These are phyloP conservation scores for Pythium rishiriense DNA, from an alignment of 352 stramenopile genomes.

Conservation along the genomic window DNA sequence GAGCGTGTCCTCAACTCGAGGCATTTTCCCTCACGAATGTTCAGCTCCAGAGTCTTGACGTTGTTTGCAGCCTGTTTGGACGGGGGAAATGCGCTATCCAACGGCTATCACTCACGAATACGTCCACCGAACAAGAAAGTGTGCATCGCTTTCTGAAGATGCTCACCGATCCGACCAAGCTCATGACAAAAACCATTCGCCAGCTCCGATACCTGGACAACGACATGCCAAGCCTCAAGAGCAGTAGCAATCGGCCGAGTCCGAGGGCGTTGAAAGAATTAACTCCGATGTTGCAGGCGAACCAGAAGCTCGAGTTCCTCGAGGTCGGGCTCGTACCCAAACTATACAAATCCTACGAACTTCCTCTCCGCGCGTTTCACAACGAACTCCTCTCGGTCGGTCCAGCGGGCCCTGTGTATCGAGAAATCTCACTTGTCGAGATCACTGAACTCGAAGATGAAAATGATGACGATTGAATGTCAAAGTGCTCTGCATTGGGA, in stretches of 20 bases:
- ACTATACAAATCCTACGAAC: conserved; percentile 4
- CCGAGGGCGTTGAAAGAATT: background rate
- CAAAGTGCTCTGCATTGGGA: too few relatives aligned
- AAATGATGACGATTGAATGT: background rate
- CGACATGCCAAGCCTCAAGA: background rate
- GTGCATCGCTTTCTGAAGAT: background rate
- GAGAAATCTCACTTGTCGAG: conserved; percentile 11
- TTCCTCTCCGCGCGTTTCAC: background rate
- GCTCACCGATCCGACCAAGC: background rate
- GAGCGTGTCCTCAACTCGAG: conserved; percentile 1
- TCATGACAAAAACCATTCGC: background rate
- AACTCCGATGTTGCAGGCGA: background rate
- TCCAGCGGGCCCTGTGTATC: background rate
- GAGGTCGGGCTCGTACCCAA: conserved; percentile 5
- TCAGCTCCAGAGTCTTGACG: background rate
- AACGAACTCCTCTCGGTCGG: background rate
- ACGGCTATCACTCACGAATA: conserved; percentile 5
- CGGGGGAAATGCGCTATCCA: background rate
- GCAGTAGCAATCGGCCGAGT: conserved; percentile 5
- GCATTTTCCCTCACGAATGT: conserved; percentile 1
- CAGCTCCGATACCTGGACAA: conserved; percentile 2
- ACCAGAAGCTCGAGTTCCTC: conserved; percentile 11
- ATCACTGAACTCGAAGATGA: conserved; percentile 1
- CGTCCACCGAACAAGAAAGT: background rate
- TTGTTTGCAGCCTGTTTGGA: background rate